These are phyloP conservation scores for Acrocalymma vagum DNA, from an alignment of 2,329 filamentous ascomycete species.

Conservation along the genomic window DNA sequence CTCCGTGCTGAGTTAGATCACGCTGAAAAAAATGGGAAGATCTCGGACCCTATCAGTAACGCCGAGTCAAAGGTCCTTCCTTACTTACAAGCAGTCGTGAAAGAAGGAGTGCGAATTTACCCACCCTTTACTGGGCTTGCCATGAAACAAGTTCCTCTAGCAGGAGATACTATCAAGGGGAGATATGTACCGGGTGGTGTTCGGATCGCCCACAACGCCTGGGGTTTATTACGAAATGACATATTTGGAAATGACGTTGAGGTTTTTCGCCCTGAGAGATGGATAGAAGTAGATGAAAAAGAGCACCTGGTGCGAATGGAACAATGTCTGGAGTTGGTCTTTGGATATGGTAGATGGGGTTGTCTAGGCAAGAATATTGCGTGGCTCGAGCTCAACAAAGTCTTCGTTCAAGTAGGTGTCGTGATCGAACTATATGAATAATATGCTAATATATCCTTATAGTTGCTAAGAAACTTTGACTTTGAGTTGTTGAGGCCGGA, in stretches of 20 bases:
- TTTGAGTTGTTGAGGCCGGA: too few species aligned
- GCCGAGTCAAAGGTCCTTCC: constrained; percentile 27
- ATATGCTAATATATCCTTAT: too few species aligned
- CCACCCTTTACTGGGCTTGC: constrained; percentile 23
- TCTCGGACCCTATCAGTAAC: constrained; percentile 49
- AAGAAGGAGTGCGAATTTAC: constrained; percentile 39
- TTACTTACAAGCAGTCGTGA: constrained; percentile 39
- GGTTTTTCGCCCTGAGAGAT: constrained; percentile 27
- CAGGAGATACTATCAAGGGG: constrained; percentile 26
- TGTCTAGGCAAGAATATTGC: constrained; percentile 38
- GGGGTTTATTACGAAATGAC: constrained; percentile 18
- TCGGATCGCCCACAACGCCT: constrained; percentile 14
- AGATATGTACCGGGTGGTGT: constrained; percentile 34
- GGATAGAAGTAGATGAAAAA: constrained; percentile 35
- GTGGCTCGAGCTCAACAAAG: constrained; percentile 40
- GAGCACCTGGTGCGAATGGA: constrained; percentile 39
- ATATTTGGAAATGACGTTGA: constrained; percentile 28
- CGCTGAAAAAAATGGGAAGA: constrained; percentile 44
- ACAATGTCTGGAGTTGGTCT: constrained; percentile 26
- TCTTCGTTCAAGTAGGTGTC: too few species aligned
- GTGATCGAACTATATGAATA: too few species aligned
- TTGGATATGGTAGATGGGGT: constrained; percentile 33
- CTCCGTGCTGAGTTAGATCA: constrained; percentile 56
- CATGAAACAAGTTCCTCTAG: constrained; percentile 47
- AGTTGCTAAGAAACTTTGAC: too few species aligned